Base-by-base conservation (phyloP, 768 basidiomycete species). In the Udeniomyces megalosporus region DNA sequence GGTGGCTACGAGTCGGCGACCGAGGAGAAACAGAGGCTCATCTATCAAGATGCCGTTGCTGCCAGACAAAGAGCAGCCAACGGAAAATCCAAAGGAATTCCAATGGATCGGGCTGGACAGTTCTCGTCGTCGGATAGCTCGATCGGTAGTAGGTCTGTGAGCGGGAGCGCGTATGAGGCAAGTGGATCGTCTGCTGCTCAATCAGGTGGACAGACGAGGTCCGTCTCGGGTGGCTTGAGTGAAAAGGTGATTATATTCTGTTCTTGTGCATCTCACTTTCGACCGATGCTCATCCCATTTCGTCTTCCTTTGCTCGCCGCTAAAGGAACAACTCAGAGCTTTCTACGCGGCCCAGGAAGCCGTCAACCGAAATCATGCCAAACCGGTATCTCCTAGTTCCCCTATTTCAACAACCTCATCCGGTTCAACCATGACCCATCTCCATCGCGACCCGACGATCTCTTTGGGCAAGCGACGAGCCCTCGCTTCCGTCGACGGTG, bases 271-370 rank as follows among this genome's bases (percentile, higher is more conserved):
- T 34, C 29, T 53, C 15, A 10, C n/a, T 28, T 24, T 14, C 10
- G 7, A 2, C 0, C 24, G 6, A 2, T 15, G 3, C 11, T 14
- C 29, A 15, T 14, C 60, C 42, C 44, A 52, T 22, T 32, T 8
- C 3, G 12, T 15, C 2, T 24, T 11, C 2, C 6, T 4, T 46
- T 2, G 4, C 47, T 24, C 4, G 0, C 31, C 20, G 4, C n/a
- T 20, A 8, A 48, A 61, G 60, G 60, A 61, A 24, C 60, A 61
- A 34, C 38, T 52, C 17, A 24, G 22, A 42, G 44, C 28, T 12
- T 61, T 52, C 42, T 61, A 61, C n/a, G 51, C 42, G 29, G 60
- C 60, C 2, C 60, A 61, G 24, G 60, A 52, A 52, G 60, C 60
- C 29, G 60, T 61, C 42, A 51, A 50, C 15, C 60, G 60, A 24